Base-by-base conservation (phyloP, 306 rosid genomes). In the Lablab purpureus region DNA sequence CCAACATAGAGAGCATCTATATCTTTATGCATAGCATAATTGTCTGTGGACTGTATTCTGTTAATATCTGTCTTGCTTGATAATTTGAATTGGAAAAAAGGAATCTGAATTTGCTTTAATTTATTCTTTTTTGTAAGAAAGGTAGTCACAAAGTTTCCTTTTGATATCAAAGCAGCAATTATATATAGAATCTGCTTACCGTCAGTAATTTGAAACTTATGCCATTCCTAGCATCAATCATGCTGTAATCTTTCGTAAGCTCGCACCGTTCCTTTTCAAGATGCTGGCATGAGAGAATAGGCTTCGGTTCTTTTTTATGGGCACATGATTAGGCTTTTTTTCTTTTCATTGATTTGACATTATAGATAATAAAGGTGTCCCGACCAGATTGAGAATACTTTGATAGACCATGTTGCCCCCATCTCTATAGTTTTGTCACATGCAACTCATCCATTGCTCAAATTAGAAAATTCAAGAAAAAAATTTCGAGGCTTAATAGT, bases 71-170 rank as follows among this genome's bases (percentile, higher is more conserved):
- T 76, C 78, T 66, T 65, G 76, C 25, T 52, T 68, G 82, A 75
- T 85, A 75, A 58, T 46, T 73, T 80, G 63, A 62, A 80, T 67
- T 51, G 62, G 41, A 43, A 73, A n/a, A 43, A 67, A 71, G 56
- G 80, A 85, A 88, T 77, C 86, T 67, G 78, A 81, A 81, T 84
- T 82, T 84, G 54, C 88, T 86, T 84, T 77, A 84, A 74, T 46
- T 81, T 81, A 49, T 90, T 88, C 89, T 69, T 83, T 43, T 72
- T 28, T 60, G 74, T 49, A 47, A 65, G 58, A 66, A 82, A 71
- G 72, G 70, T 59, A 59, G 78, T 46, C 71, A 62, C 65, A 66
- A 49, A 80, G 74, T 67, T 71, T 62, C 46, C 34, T 76, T 63
- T 67, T 82, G 65, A 76, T 73, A 82, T 67, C 60, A 64, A 77